Conservation (phyloP, 73 alveolate genomes). For the Symbiodinium natans region DNA sequence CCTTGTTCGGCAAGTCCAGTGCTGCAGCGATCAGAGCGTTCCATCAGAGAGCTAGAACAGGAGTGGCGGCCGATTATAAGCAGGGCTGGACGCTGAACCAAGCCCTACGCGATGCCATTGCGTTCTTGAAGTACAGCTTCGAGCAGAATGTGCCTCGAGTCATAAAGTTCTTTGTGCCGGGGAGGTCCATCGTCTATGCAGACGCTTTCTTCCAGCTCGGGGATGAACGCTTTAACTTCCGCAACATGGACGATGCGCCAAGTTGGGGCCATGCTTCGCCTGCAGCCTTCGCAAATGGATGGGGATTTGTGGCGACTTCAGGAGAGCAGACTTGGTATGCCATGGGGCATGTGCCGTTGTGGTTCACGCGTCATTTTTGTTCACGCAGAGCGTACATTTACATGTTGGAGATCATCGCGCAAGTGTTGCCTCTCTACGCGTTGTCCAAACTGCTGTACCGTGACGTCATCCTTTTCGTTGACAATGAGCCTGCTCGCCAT, state of each 20-base stretch:
- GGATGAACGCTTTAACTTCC: background rate
- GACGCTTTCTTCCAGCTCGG: conserved; percentile 31
- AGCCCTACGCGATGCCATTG: too few relatives aligned
- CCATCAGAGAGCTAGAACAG: too few relatives aligned
- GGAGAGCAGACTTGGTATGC: background rate
- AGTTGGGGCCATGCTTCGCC: background rate
- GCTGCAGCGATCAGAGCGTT: too few relatives aligned
- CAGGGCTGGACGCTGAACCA: too few relatives aligned
- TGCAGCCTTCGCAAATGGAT: background rate
- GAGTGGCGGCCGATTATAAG: too few relatives aligned
- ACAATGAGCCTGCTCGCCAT: conserved; percentile 13
- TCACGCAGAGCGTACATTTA: background rate
- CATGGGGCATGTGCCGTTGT: background rate
- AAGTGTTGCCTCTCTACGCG: background rate
- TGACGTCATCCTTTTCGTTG: background rate
- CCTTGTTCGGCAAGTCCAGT: too few relatives aligned
- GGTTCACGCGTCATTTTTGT: background rate
- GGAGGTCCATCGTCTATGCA: background rate
- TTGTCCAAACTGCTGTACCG: background rate
- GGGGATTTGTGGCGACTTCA: background rate
- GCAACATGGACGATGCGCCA: background rate
- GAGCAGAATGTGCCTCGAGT: too few relatives aligned
- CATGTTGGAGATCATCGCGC: conserved; percentile 21
- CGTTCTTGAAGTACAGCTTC: too few relatives aligned
- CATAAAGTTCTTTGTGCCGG: too few relatives aligned